phyloP scores from a whole-genome alignment of 257 asterid species.

The Mentha longifolia region DNA sequence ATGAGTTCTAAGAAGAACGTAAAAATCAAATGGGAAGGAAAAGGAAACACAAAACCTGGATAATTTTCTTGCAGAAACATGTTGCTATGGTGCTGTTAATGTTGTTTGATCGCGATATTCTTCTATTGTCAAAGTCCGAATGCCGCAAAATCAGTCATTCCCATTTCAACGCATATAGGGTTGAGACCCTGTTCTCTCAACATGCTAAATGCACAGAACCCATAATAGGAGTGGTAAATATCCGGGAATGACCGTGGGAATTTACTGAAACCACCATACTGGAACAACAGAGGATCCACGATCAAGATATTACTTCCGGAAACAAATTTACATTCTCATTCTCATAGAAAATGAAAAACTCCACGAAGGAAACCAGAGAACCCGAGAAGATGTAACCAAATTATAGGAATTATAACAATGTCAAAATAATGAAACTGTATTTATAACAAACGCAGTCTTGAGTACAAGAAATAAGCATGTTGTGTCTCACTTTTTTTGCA shows the following conservation, averaged over 20 bases:
- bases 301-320: conserved; percentile 1
- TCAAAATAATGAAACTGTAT: neutral
- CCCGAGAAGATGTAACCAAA: neutral
- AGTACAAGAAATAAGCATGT: neutral
- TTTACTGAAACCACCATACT: conserved; percentile 97
- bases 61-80: conserved; percentile 1
- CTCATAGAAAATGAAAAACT: neutral
- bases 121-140: conserved; percentile 43
- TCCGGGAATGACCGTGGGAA: conserved; percentile 77
- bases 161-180: conserved; percentile 64
- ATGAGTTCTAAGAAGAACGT: too few relatives aligned
- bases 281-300: conserved; percentile 31
- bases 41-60: conserved; percentile 11
- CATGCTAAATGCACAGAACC: conserved; percentile 84
- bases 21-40: neutral
- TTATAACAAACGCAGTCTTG: neutral
- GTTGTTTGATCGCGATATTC: neutral
- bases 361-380: neutral
- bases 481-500: neutral
- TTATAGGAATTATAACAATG: neutral
- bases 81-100: neutral
- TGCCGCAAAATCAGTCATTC: conserved; percentile 59
- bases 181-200: conserved; percentile 70
- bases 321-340: neutral
- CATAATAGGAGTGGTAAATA: conserved; percentile 86